These are phyloP conservation scores for Ustilago tritici DNA, from an alignment of 1,284 basidiomycete genomes.

Conservation along the genomic window DNA sequence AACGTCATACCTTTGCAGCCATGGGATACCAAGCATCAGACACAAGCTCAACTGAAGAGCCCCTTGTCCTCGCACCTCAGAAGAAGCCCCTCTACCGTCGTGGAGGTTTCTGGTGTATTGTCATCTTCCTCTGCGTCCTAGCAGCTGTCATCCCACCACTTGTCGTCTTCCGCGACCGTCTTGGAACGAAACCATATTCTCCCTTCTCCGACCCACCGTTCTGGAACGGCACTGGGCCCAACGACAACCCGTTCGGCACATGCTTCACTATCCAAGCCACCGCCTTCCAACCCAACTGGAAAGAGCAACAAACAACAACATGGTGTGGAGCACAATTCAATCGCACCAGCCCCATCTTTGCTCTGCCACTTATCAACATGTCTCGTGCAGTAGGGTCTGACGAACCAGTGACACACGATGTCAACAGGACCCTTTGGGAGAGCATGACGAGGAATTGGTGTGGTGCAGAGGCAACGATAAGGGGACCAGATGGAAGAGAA, in stretches of 20 bases:
- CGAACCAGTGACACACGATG: constrained; percentile 14
- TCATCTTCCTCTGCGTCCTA: constrained; percentile 30
- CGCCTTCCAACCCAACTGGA: constrained; percentile 50
- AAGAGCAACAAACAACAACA: constrained; percentile 38
- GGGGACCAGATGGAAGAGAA: constrained; percentile 31
- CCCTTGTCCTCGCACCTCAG: constrained; percentile 14
- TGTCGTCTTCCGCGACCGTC: constrained; percentile 35
- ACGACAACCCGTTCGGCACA: constrained; percentile 44
- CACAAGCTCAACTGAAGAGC: constrained; percentile 34
- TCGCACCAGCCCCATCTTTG: constrained; percentile 42
- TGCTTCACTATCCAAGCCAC: constrained; percentile 47
- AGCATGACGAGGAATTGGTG: constrained; percentile 49
- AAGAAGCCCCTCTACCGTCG: constrained; percentile 33
- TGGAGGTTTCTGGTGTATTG: constrained; percentile 30
- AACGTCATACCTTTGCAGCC: background rate
- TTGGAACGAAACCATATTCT: constrained; percentile 5
- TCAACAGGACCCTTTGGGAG: constrained; percentile 18
- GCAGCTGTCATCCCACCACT: constrained; percentile 39
- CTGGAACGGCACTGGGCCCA: constrained; percentile 51
- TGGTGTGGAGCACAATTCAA: constrained; percentile 52
- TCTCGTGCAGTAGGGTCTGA: constrained; percentile 20
- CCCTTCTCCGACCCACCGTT: constrained; percentile 35
- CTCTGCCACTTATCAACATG: constrained; percentile 44
- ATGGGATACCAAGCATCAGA: constrained; percentile 22
- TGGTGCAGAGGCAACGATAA: constrained; percentile 41